Percentiles rank a stretch among this genome's conserved stretches.
phyloP scores from a whole-genome alignment of 805 yeast species.

The Yarrowia sp. region DNA sequence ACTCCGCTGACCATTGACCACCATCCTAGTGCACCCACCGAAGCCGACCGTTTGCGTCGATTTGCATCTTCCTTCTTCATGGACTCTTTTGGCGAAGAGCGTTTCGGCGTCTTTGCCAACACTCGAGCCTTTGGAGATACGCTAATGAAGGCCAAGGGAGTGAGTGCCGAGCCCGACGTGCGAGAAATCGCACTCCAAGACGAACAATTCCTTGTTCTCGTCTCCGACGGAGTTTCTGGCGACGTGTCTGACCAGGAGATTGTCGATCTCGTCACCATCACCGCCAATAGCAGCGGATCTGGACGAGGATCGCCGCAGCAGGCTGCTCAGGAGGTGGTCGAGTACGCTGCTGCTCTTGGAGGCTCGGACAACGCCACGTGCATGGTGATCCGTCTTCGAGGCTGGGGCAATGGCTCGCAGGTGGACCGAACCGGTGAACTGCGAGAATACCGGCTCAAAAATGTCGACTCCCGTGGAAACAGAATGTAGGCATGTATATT shows the following conservation, averaged over 20 bases:
- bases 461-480: constrained; percentile 46
- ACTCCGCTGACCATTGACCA: constrained; percentile 80
- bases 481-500: constrained; percentile 38
- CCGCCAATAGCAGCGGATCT: constrained; percentile 61
- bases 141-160: constrained; percentile 79
- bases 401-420: constrained; percentile 90
- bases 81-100: constrained; percentile 91
- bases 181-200: constrained; percentile 74
- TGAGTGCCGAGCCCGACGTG: constrained; percentile 92
- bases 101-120: constrained; percentile 84
- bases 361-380: constrained; percentile 98
- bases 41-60: constrained; percentile 71
- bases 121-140: constrained; percentile 94
- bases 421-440: constrained; percentile 81
- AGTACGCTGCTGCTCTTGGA: constrained; percentile 83
- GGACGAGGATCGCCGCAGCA: constrained; percentile 79
- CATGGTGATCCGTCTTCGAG: constrained; percentile 74
- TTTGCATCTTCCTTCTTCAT: constrained; percentile 69
- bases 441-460: constrained; percentile 73
- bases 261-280: constrained; percentile 81
- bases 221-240: constrained; percentile 88
- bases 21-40: constrained; percentile 85
- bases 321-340: constrained; percentile 84
- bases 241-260: constrained; percentile 87
- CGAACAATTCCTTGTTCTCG: constrained; percentile 82